phyloP scores from a whole-genome alignment of 306 rosid genomes.

The Sechiopsis laciniata region DNA sequence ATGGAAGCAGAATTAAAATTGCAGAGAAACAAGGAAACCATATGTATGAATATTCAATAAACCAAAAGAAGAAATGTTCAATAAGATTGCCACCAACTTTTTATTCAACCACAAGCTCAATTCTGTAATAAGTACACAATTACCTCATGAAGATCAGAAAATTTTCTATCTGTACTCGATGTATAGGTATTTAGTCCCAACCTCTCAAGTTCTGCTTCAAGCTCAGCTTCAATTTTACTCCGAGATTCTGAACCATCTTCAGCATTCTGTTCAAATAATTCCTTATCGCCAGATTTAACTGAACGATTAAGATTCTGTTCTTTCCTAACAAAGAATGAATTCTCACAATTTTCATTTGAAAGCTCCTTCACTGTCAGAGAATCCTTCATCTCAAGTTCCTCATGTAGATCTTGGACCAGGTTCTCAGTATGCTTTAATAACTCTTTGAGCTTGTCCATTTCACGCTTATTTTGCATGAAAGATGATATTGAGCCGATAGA shows the following conservation, averaged over 20 bases:
- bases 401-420: conserved; percentile 85
- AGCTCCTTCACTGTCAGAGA: conserved; percentile 74
- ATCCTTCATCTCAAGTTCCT: conserved; percentile 88
- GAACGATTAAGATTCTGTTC: conserved; percentile 39
- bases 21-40: neutral
- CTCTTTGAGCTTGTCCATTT: conserved; percentile 49
- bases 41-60: neutral
- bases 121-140: conserved; percentile 17
- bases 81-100: neutral
- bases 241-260: conserved; percentile 52
- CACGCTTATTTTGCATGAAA: conserved; percentile 42
- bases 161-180: conserved; percentile 38
- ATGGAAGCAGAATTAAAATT: neutral
- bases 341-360: conserved; percentile 43
- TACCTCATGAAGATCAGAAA: conserved; percentile 65
- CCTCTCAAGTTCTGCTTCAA: conserved; percentile 94
- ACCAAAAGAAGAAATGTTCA: neutral
- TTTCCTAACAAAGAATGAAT: conserved; percentile 34
- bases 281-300: conserved; percentile 27
- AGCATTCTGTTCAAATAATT: conserved; percentile 38
- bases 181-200: conserved; percentile 60
- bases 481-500: conserved; percentile 60
- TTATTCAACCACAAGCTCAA: neutral
- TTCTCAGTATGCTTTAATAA: conserved; percentile 60
- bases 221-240: conserved; percentile 95